These are phyloP conservation scores for Phaffomyces thermotolerans DNA, from an alignment of 805 yeast genomes.

Conservation along the genomic window DNA sequence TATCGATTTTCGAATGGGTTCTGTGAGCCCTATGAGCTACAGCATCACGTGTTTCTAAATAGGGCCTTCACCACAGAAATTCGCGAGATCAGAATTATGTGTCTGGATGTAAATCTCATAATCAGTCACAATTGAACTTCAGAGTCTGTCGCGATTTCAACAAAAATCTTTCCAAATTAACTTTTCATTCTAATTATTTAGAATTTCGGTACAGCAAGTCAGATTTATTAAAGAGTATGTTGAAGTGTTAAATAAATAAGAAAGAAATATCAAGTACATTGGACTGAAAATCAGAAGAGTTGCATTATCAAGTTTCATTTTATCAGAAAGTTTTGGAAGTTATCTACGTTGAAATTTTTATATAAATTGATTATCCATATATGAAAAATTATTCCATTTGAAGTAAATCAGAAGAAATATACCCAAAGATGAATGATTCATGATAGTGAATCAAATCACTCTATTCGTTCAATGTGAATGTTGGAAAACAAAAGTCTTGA, in stretches of 20 bases:
- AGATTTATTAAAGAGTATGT: conserved; percentile 11
- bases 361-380: too few relatives aligned
- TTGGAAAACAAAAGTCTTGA: neutral
- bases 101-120: neutral
- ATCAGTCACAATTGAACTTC: neutral
- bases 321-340: too few relatives aligned
- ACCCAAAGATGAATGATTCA: too few relatives aligned
- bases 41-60: neutral
- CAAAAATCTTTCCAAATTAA: conserved; percentile 7
- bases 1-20: neutral
- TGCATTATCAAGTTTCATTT: too few relatives aligned
- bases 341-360: too few relatives aligned
- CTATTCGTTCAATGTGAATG: too few relatives aligned
- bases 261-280: too few relatives aligned
- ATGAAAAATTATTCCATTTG: too few relatives aligned
- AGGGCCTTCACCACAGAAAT: neutral
- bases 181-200: conserved; percentile 3
- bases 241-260: neutral
- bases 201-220: conserved; percentile 8
- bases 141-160: conserved; percentile 2
- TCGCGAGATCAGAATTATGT: neutral
- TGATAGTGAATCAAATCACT: too few relatives aligned
- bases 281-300: too few relatives aligned
- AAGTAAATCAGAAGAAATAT: too few relatives aligned
- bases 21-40: neutral